These are phyloP conservation scores for Rhodotorula graminis DNA, from an alignment of 768 basidiomycete genomes.

Conservation along the genomic window DNA sequence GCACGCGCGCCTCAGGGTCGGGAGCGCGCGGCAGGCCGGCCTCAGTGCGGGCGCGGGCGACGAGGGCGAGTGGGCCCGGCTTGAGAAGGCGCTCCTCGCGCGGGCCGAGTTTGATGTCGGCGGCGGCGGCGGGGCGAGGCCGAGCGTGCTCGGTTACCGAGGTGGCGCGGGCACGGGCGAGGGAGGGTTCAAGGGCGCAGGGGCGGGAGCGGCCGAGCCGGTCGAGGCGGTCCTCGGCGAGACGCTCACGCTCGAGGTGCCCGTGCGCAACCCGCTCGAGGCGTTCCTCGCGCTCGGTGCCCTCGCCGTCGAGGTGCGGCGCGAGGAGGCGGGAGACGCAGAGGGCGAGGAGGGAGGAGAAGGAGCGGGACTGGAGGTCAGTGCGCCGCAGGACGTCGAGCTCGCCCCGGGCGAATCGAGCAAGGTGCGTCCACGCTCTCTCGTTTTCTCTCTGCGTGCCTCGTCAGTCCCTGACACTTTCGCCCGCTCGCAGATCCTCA, in stretches of 20 bases:
- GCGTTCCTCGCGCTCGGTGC: slow-evolving; percentile 43
- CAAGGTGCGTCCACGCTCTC: not conserved
- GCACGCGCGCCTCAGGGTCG: slow-evolving; percentile 58
- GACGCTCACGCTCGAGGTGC: slow-evolving; percentile 45
- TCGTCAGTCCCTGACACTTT: too few relatives aligned
- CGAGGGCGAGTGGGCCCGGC: slow-evolving; percentile 54
- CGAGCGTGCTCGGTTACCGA: not conserved
- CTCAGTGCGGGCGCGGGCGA: not conserved
- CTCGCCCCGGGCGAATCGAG: slow-evolving; percentile 22
- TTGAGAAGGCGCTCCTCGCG: slow-evolving; percentile 65
- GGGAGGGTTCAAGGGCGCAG: not conserved
- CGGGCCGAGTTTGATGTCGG: slow-evolving; percentile 29
- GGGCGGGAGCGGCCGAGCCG: not conserved
- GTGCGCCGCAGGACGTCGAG: slow-evolving; percentile 54
- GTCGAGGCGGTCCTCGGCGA: slow-evolving; percentile 33
- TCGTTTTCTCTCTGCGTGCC: too few relatives aligned
- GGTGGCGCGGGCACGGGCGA: not conserved
- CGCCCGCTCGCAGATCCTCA: slow-evolving; percentile 15
- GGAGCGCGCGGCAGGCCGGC: not conserved
- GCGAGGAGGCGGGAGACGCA: slow-evolving; percentile 23
- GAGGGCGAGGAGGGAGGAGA: not conserved
- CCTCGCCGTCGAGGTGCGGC: slow-evolving; percentile 18
- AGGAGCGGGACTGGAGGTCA: slow-evolving; percentile 50
- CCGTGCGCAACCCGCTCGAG: slow-evolving; percentile 47
- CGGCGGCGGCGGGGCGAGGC: slow-evolving; percentile 1